Evolutionary conservation across 2,329 filamentous ascomycete species (phyloP), one percentile per base, ranked within the genome.

Genomic region (Corinectria fuckeliana): DNA sequence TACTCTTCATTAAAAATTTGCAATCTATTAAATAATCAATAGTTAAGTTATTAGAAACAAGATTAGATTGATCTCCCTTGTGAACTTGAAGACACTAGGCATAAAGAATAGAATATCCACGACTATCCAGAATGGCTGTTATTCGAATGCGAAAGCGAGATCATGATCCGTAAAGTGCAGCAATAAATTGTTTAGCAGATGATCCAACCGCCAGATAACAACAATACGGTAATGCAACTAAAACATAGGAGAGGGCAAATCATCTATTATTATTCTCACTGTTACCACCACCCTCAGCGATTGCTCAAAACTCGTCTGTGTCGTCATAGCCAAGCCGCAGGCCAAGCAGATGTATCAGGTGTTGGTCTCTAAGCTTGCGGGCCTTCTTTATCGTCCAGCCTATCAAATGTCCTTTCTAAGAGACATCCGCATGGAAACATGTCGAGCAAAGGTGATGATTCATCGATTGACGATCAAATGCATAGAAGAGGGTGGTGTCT

Each of bases 241-340:
- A 90, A n/a, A 90, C 62, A 91, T 91, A 88, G 89, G 89, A 0
- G 83, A 90, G 67, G 89, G 88, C 0, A 91, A 91, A 62, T 87
- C 86, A 0, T 89, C 88, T 0, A 84, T 91, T 1, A 91, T 93
- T 48, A 80, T 89, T 0, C 89, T 88, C 0, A 87, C 90, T 34
- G 82, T 89, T 0, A 83, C 84, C 0, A 74, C 82, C 0, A 72
- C 77, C 0, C 70, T 90, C 0, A 84, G 85, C 0, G 76, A 90
- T 45, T 75, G 77, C 0, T 67, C 71, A 0, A 78, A 72, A 4
- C 74, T 91, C 0, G 82, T 85, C 0, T 76, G 87, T 3, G 80
- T 91, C 0, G 72, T 91, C 1, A 85, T 90, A 0, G 80, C 82
- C 0, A 89, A 88, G 60, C 80, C 88, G 0, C 81, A 90, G 32